phyloP scores from a whole-genome alignment of 345 rosid species.

The Erucastrum elatum region DNA sequence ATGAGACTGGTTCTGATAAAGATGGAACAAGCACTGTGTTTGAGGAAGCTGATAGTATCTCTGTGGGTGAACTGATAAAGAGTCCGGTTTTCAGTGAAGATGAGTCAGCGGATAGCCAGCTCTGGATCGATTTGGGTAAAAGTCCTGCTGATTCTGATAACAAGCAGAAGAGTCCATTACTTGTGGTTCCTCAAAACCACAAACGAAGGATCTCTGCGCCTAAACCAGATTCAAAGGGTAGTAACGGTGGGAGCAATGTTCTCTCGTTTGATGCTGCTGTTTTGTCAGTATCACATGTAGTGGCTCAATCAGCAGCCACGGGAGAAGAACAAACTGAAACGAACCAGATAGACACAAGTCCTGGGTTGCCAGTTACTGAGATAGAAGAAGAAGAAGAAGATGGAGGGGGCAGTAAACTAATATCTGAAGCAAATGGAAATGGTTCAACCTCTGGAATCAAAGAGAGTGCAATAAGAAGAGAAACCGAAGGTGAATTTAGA shows the following conservation, averaged over 20 bases:
- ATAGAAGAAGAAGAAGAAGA: not conserved
- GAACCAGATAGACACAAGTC: not conserved
- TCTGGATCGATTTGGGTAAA: not conserved
- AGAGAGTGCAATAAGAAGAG: not conserved
- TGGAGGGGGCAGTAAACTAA: not conserved
- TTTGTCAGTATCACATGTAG: constrained; percentile 1
- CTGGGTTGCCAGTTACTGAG: not conserved
- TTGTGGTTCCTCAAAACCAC: not conserved
- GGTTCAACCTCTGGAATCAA: not conserved
- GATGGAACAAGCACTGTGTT: constrained; percentile 1
- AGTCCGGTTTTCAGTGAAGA: not conserved
- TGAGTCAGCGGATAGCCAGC: not conserved
- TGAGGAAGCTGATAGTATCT: not conserved
- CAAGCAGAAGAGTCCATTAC: not conserved
- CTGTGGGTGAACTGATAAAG: not conserved
- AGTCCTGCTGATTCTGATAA: not conserved
- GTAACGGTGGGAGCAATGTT: not conserved
- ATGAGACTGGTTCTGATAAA: not conserved
- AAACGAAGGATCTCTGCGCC: not conserved
- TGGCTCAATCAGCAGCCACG: not conserved
- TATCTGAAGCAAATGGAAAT: not conserved
- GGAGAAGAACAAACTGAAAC: not conserved
- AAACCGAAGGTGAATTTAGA: not conserved
- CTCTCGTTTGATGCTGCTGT: not conserved
- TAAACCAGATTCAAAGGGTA: not conserved